Evolutionary conservation across 345 rosid genomes (phyloP), one percentile per base, ranked within the genome.

Genomic region (Gossypium turneri): DNA sequence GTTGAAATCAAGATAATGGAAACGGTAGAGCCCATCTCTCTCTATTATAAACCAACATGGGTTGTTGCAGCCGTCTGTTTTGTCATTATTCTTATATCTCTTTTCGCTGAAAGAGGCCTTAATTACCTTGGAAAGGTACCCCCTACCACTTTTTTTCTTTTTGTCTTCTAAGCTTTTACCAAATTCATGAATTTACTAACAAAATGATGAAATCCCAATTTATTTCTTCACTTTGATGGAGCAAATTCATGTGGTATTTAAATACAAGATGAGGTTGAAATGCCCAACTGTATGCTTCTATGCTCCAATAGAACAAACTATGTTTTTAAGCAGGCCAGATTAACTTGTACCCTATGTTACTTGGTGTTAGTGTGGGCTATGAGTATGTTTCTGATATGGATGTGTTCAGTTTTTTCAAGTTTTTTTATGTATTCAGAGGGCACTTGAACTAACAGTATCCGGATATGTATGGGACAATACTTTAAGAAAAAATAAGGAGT

Each of bases 41-140:
- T 91, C 84, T 89, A 87, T 83, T 88, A 76, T 75, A 92, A 93
- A 34, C 94, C 95, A 27, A 88, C 98, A 56, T 92, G 97, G 98
- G 90, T 90, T 64, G 90, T 92, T 11, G 97, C 97, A 8, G 86
- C 79, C 61, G 92, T 94, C 79, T 87, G 97, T 78, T 89, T 84
- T 75, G 64, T 92, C 84, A 90, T 91, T 76, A 90, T 88, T 79
- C 81, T 89, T 53, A 74, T 89, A 13, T 90, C 97, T 72, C 81
- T 90, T 73, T 45, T 82, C 6, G 98, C 92, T 2, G 92, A 90
- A 57, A 90, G 95, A 41, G 94, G 87, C 76, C 92, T 94, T 77
- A 89, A 91, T 78, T 79, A 44, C 41, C 90, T 88, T 62, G 98
- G 95, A 78, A 94, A 92, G 93, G 95, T 94, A 79, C 60, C 24